Evolutionary conservation across 805 yeast species (phyloP).

Genomic region (Wickerhamiella galacta): DNA sequence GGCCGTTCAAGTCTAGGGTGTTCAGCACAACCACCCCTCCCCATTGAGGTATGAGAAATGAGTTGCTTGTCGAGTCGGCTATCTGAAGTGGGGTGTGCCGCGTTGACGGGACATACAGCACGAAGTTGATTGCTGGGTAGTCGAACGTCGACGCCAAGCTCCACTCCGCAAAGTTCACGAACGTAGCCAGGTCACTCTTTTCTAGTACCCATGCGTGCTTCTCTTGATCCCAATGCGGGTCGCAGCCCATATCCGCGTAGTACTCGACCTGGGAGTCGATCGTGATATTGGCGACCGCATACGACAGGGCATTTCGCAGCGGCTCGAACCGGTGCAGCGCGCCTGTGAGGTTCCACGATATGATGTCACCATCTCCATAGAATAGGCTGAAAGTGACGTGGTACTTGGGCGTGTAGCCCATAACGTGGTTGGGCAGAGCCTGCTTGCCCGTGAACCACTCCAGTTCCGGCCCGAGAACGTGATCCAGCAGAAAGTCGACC

Average conservation of each 20-base stretch:
- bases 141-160: constrained; percentile 39
- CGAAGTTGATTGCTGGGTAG: constrained; percentile 55
- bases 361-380: constrained; percentile 38
- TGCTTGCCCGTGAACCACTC: constrained; percentile 16
- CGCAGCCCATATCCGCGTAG: constrained; percentile 31
- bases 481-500: constrained; percentile 34
- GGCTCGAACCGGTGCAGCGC: constrained; percentile 40
- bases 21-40: constrained; percentile 55
- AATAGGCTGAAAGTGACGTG: constrained; percentile 65
- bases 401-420: constrained; percentile 45
- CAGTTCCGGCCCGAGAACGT: constrained; percentile 30
- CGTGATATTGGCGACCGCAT: constrained; percentile 52
- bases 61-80: constrained; percentile 30
- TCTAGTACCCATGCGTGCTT: constrained; percentile 24
- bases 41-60: constrained; percentile 77
- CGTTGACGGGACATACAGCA: constrained; percentile 44
- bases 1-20: constrained; percentile 11
- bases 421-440: constrained; percentile 21
- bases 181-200: constrained; percentile 46
- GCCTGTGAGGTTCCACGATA: constrained; percentile 56
- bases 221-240: constrained; percentile 5
- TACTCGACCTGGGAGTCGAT: constrained; percentile 67
- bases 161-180: constrained; percentile 79
- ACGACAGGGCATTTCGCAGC: constrained; percentile 32
- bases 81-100: constrained; percentile 34